Evolutionary conservation across 192 early-diverging fungal genomes (phyloP), one percentile per base, ranked within the genome.

Genomic region (Entophlyctis luteolus): DNA sequence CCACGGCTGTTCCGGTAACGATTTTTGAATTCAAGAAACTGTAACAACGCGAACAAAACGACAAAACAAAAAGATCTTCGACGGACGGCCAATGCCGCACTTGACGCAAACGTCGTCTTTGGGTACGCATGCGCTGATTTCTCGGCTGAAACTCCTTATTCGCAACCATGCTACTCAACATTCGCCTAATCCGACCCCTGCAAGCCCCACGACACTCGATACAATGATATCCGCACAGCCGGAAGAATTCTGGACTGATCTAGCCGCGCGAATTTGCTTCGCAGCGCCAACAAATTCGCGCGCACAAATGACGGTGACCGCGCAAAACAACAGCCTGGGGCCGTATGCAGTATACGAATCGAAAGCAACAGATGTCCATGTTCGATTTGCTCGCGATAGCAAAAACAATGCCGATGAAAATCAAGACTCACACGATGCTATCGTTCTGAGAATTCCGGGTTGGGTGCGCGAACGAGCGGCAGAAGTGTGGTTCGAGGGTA

Each of bases 401-500:
- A 63, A 56, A 18, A 28, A 1, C 45, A 2, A 47, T n/a, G 18
- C 0, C n/a, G 42, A 14, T 45, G 42, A n/a, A 10, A n/a, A 10
- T 14, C 12, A n/a, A 14, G 42, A 45, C 12, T 12, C 2, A 53
- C 14, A 25, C 23, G 22, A 36, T 1, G 55, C 25, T 8, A 12
- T n/a, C n/a, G 16, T 60, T 10, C n/a, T 80, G 16, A 46, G 27
- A 2, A 71, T 96, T 3, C 94, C 94, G 20, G 85, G 88, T 0
- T 96, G 94, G 94, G 79, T 96, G 3, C 83, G 91, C 1, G 92
- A 90, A 59, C 83, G 90, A 25, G 86, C 89, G 0, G 80, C 81
- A 2, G 94, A 95, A 57, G 82, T 91, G 0, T 68, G 94, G 39
- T 89, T 94, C 72, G 83, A 86, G 31, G 58, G 58, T 6, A 35